Conservation (phyloP, 352 stramenopile genomes). For the Peronospora belbahrii region DNA sequence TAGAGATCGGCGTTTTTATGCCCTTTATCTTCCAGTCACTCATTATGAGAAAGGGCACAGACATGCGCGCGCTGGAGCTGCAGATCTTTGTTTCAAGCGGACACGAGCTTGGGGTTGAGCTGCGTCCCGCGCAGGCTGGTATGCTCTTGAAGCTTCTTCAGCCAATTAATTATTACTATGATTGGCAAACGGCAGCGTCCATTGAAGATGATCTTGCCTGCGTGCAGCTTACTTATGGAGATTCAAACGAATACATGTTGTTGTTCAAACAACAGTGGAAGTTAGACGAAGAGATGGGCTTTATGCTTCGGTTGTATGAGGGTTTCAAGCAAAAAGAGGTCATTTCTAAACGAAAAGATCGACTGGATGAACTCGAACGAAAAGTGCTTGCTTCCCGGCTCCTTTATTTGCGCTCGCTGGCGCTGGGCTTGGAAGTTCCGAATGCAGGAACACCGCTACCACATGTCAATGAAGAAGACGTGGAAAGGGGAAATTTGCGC, state of each 20-base stretch:
- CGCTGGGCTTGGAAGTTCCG: conserved; percentile 61
- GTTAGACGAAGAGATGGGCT: conserved; percentile 42
- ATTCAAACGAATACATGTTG: conserved; percentile 52
- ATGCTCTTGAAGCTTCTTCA: conserved; percentile 52
- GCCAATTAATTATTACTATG: conserved; percentile 52
- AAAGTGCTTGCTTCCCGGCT: conserved; percentile 52
- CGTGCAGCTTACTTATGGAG: conserved; percentile 36
- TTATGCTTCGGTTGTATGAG: conserved; percentile 32
- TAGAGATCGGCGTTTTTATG: conserved; percentile 56
- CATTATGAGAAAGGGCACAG: conserved; percentile 34
- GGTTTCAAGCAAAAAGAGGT: conserved; percentile 38
- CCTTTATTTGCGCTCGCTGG: conserved; percentile 49
- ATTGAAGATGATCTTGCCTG: conserved; percentile 58
- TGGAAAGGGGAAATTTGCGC: conserved; percentile 45
- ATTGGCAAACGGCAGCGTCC: conserved; percentile 53
- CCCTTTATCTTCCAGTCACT: conserved; percentile 61
- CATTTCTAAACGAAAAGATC: conserved; percentile 28
- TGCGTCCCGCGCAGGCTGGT: conserved; percentile 55
- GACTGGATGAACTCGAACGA: conserved; percentile 45
- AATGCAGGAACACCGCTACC: conserved; percentile 42
- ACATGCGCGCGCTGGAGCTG: conserved; percentile 40
- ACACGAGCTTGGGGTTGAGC: conserved; percentile 33
- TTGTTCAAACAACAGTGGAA: conserved; percentile 52
- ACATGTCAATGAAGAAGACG: conserved; percentile 32
- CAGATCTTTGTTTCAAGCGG: conserved; percentile 38